A percentile compares a stretch with the other conserved stretches of the same genome.
phyloP scores from a whole-genome alignment of 371 early-diverging fungal species.

The Choanephora cucurbitarum region DNA sequence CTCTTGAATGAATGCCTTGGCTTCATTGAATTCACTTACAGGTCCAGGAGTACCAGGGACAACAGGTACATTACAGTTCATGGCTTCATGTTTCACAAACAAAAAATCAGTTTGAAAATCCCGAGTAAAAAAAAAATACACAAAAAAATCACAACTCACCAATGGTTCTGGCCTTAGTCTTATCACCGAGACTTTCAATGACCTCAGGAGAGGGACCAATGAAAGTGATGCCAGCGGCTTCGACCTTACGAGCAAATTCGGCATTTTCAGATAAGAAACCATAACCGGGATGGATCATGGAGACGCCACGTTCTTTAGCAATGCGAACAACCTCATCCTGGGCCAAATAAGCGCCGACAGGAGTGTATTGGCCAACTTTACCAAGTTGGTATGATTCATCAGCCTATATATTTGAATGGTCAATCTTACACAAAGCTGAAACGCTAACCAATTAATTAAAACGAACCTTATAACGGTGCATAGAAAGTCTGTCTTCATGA shows the following conservation, averaged over 20 bases:
- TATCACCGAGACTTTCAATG: constrained; percentile 91
- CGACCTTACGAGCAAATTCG: constrained; percentile 85
- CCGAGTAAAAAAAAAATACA: background rate
- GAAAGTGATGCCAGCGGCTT: constrained; percentile 89
- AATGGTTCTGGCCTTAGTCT: constrained; percentile 89
- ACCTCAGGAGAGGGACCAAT: constrained; percentile 87
- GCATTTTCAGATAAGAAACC: constrained; percentile 93
- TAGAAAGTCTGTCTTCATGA: constrained; percentile 87
- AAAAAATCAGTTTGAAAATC: constrained; percentile 1
- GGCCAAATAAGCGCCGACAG: constrained; percentile 93
- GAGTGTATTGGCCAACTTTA: constrained; percentile 74
- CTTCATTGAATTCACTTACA: constrained; percentile 66
- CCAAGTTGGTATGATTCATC: constrained; percentile 95
- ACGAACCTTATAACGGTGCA: constrained; percentile 89
- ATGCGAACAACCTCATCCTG: constrained; percentile 90
- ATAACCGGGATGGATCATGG: constrained; percentile 88
- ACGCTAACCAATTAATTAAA: background rate
- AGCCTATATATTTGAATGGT: constrained; percentile 56
- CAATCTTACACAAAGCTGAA: background rate
- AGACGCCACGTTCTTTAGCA: constrained; percentile 78
- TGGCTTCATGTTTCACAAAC: constrained; percentile 50
- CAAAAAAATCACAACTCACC: constrained; percentile 42
- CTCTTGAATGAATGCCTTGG: constrained; percentile 71
- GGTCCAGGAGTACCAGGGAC: constrained; percentile 91
- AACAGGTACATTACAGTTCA: constrained; percentile 80